A percentile compares a stretch with the other conserved stretches of the same genome.
Evolutionary conservation across 768 basidiomycete species (phyloP).

Genomic region (Auriscalpium orientale): DNA sequence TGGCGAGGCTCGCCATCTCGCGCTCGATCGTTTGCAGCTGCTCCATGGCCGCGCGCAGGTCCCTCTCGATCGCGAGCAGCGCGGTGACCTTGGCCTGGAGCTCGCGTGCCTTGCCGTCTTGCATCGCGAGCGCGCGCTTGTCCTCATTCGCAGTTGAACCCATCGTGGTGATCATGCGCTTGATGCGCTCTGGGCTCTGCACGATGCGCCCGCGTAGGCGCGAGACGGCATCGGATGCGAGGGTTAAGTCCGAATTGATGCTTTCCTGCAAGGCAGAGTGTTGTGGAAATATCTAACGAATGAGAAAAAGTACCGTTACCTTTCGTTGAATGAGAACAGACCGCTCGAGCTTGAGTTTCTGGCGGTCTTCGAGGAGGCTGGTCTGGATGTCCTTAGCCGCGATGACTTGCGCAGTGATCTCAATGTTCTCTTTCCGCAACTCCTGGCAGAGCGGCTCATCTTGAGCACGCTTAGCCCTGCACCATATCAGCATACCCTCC

Average conservation of each 20-base stretch:
- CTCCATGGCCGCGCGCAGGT: slow-evolving; percentile 63
- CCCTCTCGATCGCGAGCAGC: slow-evolving; percentile 73
- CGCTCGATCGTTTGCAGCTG: slow-evolving; percentile 70
- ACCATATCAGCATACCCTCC: background rate
- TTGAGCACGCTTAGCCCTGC: slow-evolving; percentile 56
- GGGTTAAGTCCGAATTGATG: slow-evolving; percentile 51
- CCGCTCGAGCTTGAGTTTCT: slow-evolving; percentile 67
- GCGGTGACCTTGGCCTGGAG: slow-evolving; percentile 67
- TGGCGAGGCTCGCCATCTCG: slow-evolving; percentile 56
- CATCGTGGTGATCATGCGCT: slow-evolving; percentile 76
- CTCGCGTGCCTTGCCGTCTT: slow-evolving; percentile 72
- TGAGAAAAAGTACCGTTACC: slow-evolving; percentile 26
- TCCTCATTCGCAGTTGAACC: slow-evolving; percentile 58
- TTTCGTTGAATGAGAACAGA: slow-evolving; percentile 54
- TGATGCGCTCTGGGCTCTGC: slow-evolving; percentile 86
- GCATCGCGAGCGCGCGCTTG: slow-evolving; percentile 52
- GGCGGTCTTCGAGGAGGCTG: slow-evolving; percentile 54
- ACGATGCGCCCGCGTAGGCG: slow-evolving; percentile 73
- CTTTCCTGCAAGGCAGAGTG: slow-evolving; percentile 39
- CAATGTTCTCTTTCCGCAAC: slow-evolving; percentile 51
- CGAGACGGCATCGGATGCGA: slow-evolving; percentile 50
- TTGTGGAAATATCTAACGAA: background rate
- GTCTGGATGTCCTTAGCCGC: slow-evolving; percentile 61
- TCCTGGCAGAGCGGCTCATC: slow-evolving; percentile 63
- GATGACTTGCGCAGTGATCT: slow-evolving; percentile 57